Evolutionary conservation across 164 flowering plant genomes (phyloP), one percentile per base, ranked within the genome.

Genomic region (Magnolia kwangsiensis): DNA sequence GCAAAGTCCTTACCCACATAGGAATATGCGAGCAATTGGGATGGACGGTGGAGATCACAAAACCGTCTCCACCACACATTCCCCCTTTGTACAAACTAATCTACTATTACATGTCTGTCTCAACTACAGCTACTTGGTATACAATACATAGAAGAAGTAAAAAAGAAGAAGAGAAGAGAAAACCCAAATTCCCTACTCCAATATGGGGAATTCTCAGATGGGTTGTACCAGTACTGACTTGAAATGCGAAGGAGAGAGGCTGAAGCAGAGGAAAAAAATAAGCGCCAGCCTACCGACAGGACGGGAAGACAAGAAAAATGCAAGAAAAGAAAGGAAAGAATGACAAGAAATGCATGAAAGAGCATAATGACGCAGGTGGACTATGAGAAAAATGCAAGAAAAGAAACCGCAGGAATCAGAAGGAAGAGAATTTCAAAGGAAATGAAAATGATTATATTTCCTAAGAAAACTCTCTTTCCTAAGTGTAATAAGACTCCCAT

Each of bases 31-130:
- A 23, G 68, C 24, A 65, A 21, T 49, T 27, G 37, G 29, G 68
- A 65, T 65, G 37, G 16, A 65, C 13, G 37, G 37, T 13, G 71
- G 81, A 79, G 81, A 79, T 76, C 81, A 79, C 78, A 81, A 88
- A 88, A 88, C 89, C 55, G 89, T 86, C 88, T 84, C 88, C 83
- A n/a, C 27, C 55, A 65, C 37, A 55, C 68, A 19, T 65, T 23
- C 29, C 68, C 29, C 27, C 68, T 21, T 21, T 10, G 20, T 68
- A 14, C 16, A 29, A 5, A 68, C 49, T 13, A 9, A 3, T 8
- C 7, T 9, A 31, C n/a, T 7, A 11, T 8, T 65, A 21, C 9
- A 65, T 19, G 14, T 31, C 16, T 11, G 16, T 19, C 29, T 68
- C 71, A 68, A 31, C n/a, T 27, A 9, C 70, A 16, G 3, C 19